Evolutionary conservation across 306 rosid genomes (phyloP).

Genomic region (Cicer pinnatifidum): DNA sequence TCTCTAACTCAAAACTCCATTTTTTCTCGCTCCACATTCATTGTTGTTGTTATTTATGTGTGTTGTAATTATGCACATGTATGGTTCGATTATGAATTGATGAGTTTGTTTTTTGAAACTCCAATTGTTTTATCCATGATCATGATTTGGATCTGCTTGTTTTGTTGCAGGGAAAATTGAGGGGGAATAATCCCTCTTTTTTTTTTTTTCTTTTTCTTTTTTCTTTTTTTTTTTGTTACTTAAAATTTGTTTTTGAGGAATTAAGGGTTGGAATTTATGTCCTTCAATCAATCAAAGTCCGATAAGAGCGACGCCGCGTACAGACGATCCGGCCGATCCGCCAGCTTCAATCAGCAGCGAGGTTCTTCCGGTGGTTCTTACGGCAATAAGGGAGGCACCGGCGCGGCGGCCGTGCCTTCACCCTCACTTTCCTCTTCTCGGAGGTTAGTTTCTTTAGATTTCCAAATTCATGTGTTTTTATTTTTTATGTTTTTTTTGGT

Average conservation of each 20-base stretch:
- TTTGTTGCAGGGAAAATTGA: conserved; percentile 62
- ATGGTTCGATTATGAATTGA: background rate
- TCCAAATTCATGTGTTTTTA: background rate
- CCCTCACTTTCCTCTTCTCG: conserved; percentile 58
- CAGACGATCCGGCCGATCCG: conserved; percentile 77
- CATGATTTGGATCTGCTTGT: conserved; percentile 52
- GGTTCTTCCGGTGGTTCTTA: conserved; percentile 61
- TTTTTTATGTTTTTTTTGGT: too few species aligned
- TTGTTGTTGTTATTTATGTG: background rate
- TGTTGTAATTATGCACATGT: background rate
- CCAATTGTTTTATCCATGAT: background rate
- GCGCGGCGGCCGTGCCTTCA: conserved; percentile 74
- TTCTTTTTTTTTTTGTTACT: background rate
- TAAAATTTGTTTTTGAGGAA: conserved; percentile 53
- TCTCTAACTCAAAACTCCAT: background rate
- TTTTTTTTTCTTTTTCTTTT: background rate
- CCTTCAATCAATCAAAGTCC: conserved; percentile 94
- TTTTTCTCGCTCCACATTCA: background rate
- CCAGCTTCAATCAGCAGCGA: conserved; percentile 79
- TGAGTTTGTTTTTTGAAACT: background rate
- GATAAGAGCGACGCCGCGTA: conserved; percentile 74
- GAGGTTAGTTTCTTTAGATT: conserved; percentile 58
- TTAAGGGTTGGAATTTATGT: conserved; percentile 87
- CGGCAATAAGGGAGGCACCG: conserved; percentile 77
- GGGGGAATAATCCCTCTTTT: conserved; percentile 7